Base-by-base conservation (phyloP, 2,329 filamentous ascomycete genomes). In the Pyrenochaeta sp. region DNA sequence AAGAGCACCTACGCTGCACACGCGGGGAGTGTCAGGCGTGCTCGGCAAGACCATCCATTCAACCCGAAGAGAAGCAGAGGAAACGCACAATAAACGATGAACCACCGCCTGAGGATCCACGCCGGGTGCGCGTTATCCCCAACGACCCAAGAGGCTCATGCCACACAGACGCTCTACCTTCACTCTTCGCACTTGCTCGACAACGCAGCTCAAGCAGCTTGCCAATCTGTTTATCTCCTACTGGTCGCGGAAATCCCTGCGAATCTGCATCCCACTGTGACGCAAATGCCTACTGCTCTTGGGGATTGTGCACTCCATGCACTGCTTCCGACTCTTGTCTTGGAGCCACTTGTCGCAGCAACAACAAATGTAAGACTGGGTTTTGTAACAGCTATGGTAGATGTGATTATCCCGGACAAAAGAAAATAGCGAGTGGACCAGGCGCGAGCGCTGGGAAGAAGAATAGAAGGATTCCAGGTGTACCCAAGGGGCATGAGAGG, bases 321-420 rank as follows among this genome's bases (percentile, higher is more conserved):
- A 48, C 29, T 0, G 4, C 50, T 0, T 39, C 18, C 0, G 66
- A 67, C 17, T 48, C 58, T 0, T 74, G 71, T 44, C 58, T 71
- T 4, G 71, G 71, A 4, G 54, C 56, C 0, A 45, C 42, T 0
- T 75, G 72, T 53, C 62, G 54, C 29, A 65, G 54, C 23, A 68
- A 63, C 32, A 65, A 67, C 29, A 61, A 54, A n/a, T 74, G 72
- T 32, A 72, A 70, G 45, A 74, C 71, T 0, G 71, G 71, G 0
- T 69, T 62, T 41, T 75, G 72, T 31, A 75, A 74, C 17, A 41
- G 43, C 1, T 47, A 67, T 30, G 71, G 66, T 0, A 54, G 62
- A 0, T 75, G 72, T 31, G 71, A 74, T 53, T 72, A 72, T 20
- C 45, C 64, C 0, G 60, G 59, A 0, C 50, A 63, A 45, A 53